These are phyloP conservation scores for Neostapfia colusana DNA, from an alignment of 176 grass and related monocot genomes.

Conservation along the genomic window DNA sequence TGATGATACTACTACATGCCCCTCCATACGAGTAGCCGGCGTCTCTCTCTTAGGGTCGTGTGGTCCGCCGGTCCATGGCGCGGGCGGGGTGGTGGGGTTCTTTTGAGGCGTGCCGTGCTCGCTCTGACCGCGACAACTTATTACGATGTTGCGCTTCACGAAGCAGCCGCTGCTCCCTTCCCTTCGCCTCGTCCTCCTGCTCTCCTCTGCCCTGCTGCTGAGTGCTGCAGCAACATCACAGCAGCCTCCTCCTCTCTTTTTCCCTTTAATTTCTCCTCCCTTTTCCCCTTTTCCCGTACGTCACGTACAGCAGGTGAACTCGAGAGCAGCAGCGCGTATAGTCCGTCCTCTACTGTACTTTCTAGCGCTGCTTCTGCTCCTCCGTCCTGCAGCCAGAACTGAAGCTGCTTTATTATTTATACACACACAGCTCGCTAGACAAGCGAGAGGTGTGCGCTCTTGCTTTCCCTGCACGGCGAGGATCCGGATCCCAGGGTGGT, in stretches of 20 bases:
- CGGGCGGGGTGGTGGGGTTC: slow-evolving; percentile 21
- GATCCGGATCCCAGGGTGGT: slow-evolving; percentile 32
- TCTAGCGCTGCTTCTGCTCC: no score
- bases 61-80: background rate
- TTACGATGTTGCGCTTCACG: slow-evolving; percentile 53
- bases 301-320: slow-evolving; percentile 44
- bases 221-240: background rate
- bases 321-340: slow-evolving; percentile 15
- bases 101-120: slow-evolving; percentile 49
- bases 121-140: slow-evolving; percentile 46
- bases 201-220: no score
- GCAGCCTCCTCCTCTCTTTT: no score
- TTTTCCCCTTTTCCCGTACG: slow-evolving; percentile 45
- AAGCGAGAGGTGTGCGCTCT: no score
- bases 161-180: slow-evolving; percentile 18
- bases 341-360: no score
- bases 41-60: no score
- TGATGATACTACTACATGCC: no score
- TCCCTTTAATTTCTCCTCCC: no score
- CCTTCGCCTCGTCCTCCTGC: background rate
- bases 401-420: no score
- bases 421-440: no score
- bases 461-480: no score
- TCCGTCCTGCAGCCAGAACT: no score
- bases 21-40: background rate